Percentiles rank a stretch among this genome's conserved stretches.
Evolutionary conservation across 2,329 filamentous ascomycete genomes (phyloP).

Genomic region (Fusarium burgessii): DNA sequence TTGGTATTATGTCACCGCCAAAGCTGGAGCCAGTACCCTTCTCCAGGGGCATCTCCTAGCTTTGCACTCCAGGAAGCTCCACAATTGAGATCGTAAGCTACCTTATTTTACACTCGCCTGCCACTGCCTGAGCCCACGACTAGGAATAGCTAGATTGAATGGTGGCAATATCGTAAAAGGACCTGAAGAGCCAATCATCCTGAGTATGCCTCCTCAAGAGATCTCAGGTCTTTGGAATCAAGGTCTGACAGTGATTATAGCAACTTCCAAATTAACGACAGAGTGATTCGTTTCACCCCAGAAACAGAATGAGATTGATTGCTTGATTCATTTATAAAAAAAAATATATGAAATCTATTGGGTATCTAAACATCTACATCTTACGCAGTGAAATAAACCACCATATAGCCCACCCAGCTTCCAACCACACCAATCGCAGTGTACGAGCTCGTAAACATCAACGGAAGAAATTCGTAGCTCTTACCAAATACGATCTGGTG

Average conservation of each 20-base stretch:
- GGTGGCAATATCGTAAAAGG: neutral
- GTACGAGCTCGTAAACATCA: conserved; percentile 98
- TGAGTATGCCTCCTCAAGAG: neutral
- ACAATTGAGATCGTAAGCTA: conserved; percentile 26
- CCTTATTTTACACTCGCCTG: neutral
- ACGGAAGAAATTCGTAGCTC: conserved; percentile 86
- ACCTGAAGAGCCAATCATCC: neutral
- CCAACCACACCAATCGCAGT: conserved; percentile 93
- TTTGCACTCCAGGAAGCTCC: conserved; percentile 48
- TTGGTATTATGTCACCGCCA: neutral
- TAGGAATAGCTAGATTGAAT: neutral
- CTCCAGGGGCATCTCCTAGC: conserved; percentile 40
- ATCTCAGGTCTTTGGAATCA: neutral
- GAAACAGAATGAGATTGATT: neutral
- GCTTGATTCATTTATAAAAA: neutral
- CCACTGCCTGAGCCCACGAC: neutral
- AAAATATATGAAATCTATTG: conserved; percentile 33
- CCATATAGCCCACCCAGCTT: conserved; percentile 94
- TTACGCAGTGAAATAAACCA: conserved; percentile 82
- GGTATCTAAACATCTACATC: conserved; percentile 40
- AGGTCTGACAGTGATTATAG: neutral
- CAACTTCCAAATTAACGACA: neutral
- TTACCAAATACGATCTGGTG: conserved; percentile 87
- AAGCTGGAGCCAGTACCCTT: conserved; percentile 24
- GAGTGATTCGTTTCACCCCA: neutral